Conservation (phyloP, 148 eudicot genomes). For the Euryodendron excelsum region DNA sequence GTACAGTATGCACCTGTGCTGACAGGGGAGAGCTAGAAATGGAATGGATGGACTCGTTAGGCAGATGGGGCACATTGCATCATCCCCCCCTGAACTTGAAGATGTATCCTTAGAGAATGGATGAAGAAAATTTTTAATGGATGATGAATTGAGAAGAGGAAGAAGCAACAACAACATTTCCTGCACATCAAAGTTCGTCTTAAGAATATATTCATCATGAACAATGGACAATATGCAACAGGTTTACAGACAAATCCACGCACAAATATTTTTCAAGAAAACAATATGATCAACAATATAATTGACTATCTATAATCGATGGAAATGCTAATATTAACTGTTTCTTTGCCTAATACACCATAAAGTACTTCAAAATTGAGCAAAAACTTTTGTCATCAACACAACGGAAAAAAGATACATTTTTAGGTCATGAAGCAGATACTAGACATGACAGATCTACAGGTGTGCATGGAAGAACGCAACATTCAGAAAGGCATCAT, state of each 20-base stretch:
- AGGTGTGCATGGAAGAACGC: not conserved
- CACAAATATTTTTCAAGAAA: not conserved
- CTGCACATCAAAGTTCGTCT: constrained; percentile 39
- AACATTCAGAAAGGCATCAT: not conserved
- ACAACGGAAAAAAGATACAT: too few relatives aligned
- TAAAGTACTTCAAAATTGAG: not conserved
- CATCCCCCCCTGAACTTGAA: constrained; percentile 54
- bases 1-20: constrained; percentile 62
- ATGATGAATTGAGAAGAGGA: constrained; percentile 93
- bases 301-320: too few relatives aligned
- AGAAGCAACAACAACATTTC: constrained; percentile 94
- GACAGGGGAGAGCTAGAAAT: constrained; percentile 89
- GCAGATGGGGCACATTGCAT: constrained; percentile 82
- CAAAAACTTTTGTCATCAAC: not conserved
- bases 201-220: not conserved
- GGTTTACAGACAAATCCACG: not conserved
- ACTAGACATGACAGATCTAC: too few relatives aligned
- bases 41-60: constrained; percentile 72
- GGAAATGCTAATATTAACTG: too few relatives aligned
- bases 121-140: constrained; percentile 64
- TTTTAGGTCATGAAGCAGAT: too few relatives aligned
- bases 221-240: not conserved
- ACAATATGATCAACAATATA: not conserved
- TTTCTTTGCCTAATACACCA: constrained; percentile 5
- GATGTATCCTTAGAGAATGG: constrained; percentile 86